Conservation (phyloP, 2,329 filamentous ascomycete genomes). For the Aspergillus sp. region DNA sequence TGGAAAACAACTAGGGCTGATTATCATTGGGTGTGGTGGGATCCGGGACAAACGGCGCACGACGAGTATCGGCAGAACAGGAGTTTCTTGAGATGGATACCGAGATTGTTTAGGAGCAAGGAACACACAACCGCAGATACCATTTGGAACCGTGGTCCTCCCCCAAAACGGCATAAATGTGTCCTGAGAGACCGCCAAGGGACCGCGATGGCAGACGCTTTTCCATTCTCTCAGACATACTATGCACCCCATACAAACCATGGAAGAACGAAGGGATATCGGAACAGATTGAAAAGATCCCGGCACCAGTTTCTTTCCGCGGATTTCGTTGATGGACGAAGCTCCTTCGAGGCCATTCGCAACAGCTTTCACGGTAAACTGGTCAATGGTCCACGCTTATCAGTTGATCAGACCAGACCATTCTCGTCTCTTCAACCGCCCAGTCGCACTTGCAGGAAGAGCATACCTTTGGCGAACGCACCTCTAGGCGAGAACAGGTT, state of each 20-base stretch:
- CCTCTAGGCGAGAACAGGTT: no score
- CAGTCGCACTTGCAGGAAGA: not conserved
- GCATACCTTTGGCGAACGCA: no score
- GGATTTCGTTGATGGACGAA: not conserved
- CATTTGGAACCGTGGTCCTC: slow-evolving; percentile 20
- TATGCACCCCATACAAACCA: not conserved
- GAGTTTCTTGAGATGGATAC: slow-evolving; percentile 17
- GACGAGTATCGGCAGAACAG: slow-evolving; percentile 14
- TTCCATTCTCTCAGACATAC: not conserved
- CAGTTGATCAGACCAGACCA: not conserved
- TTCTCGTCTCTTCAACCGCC: not conserved
- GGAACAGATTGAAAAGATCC: not conserved
- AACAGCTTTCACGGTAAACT: not conserved
- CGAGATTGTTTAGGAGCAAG: slow-evolving; percentile 21
- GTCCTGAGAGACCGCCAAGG: not conserved
- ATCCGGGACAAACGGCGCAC: slow-evolving; percentile 23
- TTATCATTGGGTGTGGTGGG: slow-evolving; percentile 38
- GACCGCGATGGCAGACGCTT: not conserved
- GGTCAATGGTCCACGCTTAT: not conserved
- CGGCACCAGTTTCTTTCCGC: not conserved
- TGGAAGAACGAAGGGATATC: not conserved
- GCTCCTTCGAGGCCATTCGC: not conserved
- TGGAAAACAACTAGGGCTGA: slow-evolving; percentile 31
- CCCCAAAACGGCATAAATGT: slow-evolving; percentile 1
- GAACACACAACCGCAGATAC: slow-evolving; percentile 16